Evolutionary conservation across 2,329 filamentous ascomycete genomes (phyloP), one percentile per base, ranked within the genome.

Genomic region (Juglanconis sp.): DNA sequence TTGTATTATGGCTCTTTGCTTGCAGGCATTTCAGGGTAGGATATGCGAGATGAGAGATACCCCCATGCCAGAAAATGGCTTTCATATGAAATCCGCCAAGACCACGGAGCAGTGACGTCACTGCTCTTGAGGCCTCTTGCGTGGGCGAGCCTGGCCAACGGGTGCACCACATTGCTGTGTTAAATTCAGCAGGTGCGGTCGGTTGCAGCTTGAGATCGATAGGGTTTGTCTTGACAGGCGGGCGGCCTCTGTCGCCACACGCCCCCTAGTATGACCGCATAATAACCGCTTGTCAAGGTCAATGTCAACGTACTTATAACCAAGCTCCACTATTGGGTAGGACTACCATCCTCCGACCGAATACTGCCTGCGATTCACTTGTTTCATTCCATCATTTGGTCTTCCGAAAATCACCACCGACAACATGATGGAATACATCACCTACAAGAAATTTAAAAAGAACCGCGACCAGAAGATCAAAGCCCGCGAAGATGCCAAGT

Each of bases 401-500:
- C 42, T 24, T 24, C 24, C 24, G 24, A 24, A 2, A 24, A 24
- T 24, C 24, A 24, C 24, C 34, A 46, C 64, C 17, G 51, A 52
- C 68, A 76, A 64, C 53, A 88, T 88, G 86, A 69, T 88, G 63
- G 84, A 88, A 71, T 87, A 85, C 71, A 82, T 88, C 65, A 74
- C 78, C 40, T 83, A 81, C 75, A 87, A 83, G 70, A 88, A 87
- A 71, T 75, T 80, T 68, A 87, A 87, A 75, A 85, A 87, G 53
- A 62, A 64, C 31, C 54, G 53, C 44, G 62, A 64, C 50, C 34
- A 59, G 2, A 64, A 64, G 53, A 46, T 57, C 35, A 79, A 77
- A 66, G 79, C 76, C 2, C 77, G 84, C 61, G 82, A 84, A 66
- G 73, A 68, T 5, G 69, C 71, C 46, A 69, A 71, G 59, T 63